These are phyloP conservation scores for Kluyveromyces dobzhanskii DNA, from an alignment of 805 yeast species.

Conservation along the genomic window DNA sequence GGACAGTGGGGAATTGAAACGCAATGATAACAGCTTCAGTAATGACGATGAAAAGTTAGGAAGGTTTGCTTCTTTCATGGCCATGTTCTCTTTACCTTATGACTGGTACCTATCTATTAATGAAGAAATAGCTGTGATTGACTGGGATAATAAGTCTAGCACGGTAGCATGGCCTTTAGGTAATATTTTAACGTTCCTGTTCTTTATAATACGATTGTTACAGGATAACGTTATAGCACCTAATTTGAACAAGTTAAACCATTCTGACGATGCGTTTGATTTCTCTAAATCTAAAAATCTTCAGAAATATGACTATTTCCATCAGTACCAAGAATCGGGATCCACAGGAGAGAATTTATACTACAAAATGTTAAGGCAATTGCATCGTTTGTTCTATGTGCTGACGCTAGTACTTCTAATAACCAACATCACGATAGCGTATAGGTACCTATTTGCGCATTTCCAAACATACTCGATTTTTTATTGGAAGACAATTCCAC, in stretches of 20 bases:
- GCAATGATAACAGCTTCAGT: no score
- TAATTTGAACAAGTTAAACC: constrained; percentile 14
- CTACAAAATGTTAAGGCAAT: constrained; percentile 9
- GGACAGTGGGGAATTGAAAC: no score
- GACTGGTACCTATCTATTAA: constrained; percentile 17
- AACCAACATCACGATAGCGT: constrained; percentile 11
- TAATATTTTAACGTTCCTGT: constrained; percentile 11
- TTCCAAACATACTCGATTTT: constrained; percentile 20
- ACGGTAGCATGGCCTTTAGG: constrained; percentile 23
- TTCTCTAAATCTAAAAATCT: constrained; percentile 21
- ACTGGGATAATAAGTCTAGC: constrained; percentile 25
- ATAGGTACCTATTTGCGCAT: constrained; percentile 15
- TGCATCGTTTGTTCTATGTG: constrained; percentile 10
- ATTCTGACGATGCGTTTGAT: constrained; percentile 20
- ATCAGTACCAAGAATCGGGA: constrained; percentile 7
- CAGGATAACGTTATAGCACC: constrained; percentile 26
- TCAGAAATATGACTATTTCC: constrained; percentile 13
- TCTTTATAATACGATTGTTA: constrained; percentile 18
- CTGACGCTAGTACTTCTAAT: constrained; percentile 8
- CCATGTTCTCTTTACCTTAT: constrained; percentile 11
- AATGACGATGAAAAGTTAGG: constrained; percentile 2
- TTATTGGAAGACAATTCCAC: constrained; percentile 9
- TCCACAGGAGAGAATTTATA: constrained; percentile 7
- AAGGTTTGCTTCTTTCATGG: constrained; percentile 3
- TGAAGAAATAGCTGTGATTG: constrained; percentile 20